phyloP scores from a whole-genome alignment of 2,329 filamentous ascomycete genomes.

The Beauveria sp. region DNA sequence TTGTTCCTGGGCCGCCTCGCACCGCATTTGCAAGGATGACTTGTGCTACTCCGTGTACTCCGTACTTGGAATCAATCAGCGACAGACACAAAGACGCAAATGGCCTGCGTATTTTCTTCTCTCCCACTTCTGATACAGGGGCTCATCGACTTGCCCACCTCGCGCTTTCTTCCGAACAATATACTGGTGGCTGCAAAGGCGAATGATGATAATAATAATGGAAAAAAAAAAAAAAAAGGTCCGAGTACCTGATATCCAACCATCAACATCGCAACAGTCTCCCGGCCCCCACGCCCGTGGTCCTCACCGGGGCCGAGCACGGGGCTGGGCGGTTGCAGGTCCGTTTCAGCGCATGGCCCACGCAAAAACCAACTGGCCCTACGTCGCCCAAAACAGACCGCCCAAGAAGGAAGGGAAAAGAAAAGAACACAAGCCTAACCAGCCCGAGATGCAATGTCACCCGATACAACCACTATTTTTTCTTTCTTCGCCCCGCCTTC shows the following conservation, averaged over 20 bases:
- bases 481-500: no score
- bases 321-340: conserved; percentile 1
- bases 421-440: no score
- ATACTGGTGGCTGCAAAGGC: neutral
- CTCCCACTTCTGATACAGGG: neutral
- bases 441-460: no score
- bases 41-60: neutral
- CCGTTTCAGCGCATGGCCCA: neutral
- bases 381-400: neutral
- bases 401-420: neutral
- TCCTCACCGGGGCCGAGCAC: neutral
- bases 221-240: neutral
- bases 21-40: neutral
- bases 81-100: neutral
- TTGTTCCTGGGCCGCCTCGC: neutral
- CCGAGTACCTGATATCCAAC: neutral
- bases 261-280: neutral
- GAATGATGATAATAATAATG: neutral
- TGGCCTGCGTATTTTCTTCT: neutral
- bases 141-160: no score
- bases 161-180: no score
- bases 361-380: neutral
- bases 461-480: no score
- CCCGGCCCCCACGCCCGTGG: neutral
- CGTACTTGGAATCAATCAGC: neutral